Conservation (phyloP, 176 grass and related monocot genomes). For the Rhipidocladum racemiflorum region DNA sequence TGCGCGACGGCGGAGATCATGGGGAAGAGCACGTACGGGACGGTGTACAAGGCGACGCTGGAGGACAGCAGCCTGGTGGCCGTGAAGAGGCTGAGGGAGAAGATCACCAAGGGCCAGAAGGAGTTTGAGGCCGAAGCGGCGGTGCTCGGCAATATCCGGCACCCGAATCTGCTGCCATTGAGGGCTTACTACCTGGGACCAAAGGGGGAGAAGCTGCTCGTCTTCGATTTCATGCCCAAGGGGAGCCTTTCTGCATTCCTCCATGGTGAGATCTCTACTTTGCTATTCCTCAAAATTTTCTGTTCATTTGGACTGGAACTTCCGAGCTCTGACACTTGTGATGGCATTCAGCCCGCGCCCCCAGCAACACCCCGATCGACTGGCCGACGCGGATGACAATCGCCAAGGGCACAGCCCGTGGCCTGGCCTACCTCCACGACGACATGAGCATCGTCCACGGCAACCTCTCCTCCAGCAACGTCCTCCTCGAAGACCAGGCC, state of each 20-base stretch:
- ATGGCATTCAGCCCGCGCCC: constrained; percentile 41
- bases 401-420: constrained; percentile 64
- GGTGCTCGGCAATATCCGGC: constrained; percentile 47
- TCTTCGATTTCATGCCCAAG: constrained; percentile 67
- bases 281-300: background rate
- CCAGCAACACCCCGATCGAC: constrained; percentile 52
- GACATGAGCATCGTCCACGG: constrained; percentile 59
- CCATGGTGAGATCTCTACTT: constrained; percentile 37
- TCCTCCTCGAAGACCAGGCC: constrained; percentile 57
- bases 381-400: constrained; percentile 61
- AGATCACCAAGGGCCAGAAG: constrained; percentile 71
- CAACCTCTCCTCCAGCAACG: constrained; percentile 73
- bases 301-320: background rate
- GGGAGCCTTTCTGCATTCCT: constrained; percentile 60
- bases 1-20: constrained; percentile 69
- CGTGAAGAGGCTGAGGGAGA: constrained; percentile 69
- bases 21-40: constrained; percentile 75
- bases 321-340: background rate
- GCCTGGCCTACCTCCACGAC: constrained; percentile 64
- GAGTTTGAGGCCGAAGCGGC: constrained; percentile 61
- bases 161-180: constrained; percentile 54
- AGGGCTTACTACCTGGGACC: constrained; percentile 62
- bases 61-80: constrained; percentile 68
- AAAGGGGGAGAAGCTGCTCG: constrained; percentile 72
- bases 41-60: constrained; percentile 68